phyloP scores from a whole-genome alignment of 108 stramenopile species.

The Cyclotella choctawhatcheeana region DNA sequence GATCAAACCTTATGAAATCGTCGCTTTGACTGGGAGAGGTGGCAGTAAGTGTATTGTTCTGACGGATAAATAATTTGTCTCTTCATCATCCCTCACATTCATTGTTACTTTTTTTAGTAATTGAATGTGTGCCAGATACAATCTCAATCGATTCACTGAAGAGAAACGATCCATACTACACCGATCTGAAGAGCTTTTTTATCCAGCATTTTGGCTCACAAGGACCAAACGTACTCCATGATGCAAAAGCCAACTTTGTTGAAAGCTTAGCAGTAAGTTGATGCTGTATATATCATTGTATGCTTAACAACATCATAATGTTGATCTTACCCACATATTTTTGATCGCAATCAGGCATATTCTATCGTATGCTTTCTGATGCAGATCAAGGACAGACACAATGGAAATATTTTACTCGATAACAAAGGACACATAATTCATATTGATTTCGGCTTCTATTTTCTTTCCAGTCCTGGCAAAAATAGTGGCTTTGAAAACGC shows the following conservation, averaged over 20 bases:
- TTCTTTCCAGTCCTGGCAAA: slow-evolving; percentile 93
- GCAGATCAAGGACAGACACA: slow-evolving; percentile 98
- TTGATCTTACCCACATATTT: too few relatives aligned
- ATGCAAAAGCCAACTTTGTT: slow-evolving; percentile 92
- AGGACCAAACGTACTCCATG: slow-evolving; percentile 62
- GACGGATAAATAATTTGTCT: neutral
- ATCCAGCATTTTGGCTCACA: slow-evolving; percentile 71
- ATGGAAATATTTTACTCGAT: slow-evolving; percentile 95
- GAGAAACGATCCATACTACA: slow-evolving; percentile 84
- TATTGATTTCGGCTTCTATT: slow-evolving; percentile 95
- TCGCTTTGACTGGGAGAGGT: slow-evolving; percentile 86
- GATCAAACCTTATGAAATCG: slow-evolving; percentile 95
- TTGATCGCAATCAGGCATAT: slow-evolving; percentile 63
- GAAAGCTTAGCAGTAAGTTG: slow-evolving; percentile 81
- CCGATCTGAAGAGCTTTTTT: slow-evolving; percentile 87
- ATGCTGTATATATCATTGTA: neutral
- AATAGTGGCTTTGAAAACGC: slow-evolving; percentile 94
- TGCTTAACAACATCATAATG: neutral
- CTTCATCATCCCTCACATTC: neutral
- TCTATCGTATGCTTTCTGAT: slow-evolving; percentile 94
- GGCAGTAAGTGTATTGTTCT: slow-evolving; percentile 56
- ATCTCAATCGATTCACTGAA: slow-evolving; percentile 92
- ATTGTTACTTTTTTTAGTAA: slow-evolving; percentile 49
- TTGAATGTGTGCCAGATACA: slow-evolving; percentile 97
- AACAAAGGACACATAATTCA: slow-evolving; percentile 95